Conservation (phyloP, 163 green algal genomes). For the Scenedesmus sp. region DNA sequence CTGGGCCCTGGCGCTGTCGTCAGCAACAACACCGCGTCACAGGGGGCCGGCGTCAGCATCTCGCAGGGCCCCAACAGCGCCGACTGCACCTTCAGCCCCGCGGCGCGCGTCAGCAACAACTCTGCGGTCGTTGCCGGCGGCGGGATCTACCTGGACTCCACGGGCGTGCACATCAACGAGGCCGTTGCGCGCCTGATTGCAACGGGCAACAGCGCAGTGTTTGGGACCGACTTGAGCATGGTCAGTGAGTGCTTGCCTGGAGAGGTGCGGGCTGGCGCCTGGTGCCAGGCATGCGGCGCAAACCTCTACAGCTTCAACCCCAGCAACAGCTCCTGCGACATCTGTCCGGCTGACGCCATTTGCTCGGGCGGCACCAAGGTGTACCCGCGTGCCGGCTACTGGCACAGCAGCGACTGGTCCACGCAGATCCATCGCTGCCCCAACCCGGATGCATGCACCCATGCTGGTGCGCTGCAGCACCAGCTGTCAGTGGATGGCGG, state of each 20-base stretch:
- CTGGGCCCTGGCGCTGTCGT: neutral
- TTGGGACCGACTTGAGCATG: neutral
- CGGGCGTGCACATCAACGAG: neutral
- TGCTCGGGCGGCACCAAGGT: conserved; percentile 1
- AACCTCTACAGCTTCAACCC: conserved; percentile 32
- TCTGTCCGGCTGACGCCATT: neutral
- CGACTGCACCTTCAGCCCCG: neutral
- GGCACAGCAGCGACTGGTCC: conserved; percentile 9
- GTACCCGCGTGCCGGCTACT: neutral
- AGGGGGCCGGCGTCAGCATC: conserved; percentile 1
- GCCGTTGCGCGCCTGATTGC: neutral
- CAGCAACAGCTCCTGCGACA: conserved; percentile 4
- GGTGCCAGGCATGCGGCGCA: neutral
- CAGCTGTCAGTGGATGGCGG: neutral
- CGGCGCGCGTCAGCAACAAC: neutral
- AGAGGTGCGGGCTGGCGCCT: conserved; percentile 3
- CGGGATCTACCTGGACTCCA: conserved; percentile 9
- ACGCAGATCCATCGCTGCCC: conserved; percentile 25
- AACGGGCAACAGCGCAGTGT: neutral
- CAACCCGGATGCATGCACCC: neutral
- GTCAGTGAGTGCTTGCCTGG: neutral
- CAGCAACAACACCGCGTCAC: neutral
- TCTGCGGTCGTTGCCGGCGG: conserved; percentile 9
- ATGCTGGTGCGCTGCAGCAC: neutral
- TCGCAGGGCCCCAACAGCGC: neutral